Evolutionary conservation across 2,329 filamentous ascomycete species (phyloP).

Genomic region (Talaromyces sp.): DNA sequence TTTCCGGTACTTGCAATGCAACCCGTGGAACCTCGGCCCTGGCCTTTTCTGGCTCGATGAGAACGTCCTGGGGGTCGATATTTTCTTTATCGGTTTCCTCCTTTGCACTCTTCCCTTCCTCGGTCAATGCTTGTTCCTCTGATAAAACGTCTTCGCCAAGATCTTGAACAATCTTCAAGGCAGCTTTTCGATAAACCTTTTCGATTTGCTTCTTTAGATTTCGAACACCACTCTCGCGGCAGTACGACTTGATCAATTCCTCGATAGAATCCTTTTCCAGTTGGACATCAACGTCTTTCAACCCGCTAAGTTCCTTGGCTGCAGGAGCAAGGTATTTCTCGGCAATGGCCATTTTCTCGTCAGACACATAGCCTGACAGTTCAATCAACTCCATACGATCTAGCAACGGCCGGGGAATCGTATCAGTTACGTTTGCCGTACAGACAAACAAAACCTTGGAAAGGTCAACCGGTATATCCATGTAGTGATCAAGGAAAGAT

Average conservation of each 20-base stretch:
- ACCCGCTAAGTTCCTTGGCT: constrained; percentile 87
- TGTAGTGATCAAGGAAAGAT: constrained; percentile 96
- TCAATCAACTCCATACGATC: constrained; percentile 98
- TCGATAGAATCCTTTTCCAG: constrained; percentile 83
- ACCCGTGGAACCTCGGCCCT: constrained; percentile 61
- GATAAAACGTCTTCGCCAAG: constrained; percentile 78
- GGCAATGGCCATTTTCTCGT: constrained; percentile 98
- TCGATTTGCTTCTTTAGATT: constrained; percentile 99
- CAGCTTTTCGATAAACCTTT: constrained; percentile 96
- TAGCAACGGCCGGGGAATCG: constrained; percentile 85
- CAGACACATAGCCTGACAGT: constrained; percentile 90
- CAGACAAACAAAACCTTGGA: constrained; percentile 98
- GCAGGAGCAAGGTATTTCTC: constrained; percentile 87
- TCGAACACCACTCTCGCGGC: constrained; percentile 91
- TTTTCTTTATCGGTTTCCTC: constrained; percentile 57
- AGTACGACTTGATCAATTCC: constrained; percentile 98
- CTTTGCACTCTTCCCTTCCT: constrained; percentile 76
- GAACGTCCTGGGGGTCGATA: constrained; percentile 59
- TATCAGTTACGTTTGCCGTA: constrained; percentile 98
- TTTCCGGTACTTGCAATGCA: constrained; percentile 77
- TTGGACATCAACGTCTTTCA: constrained; percentile 87
- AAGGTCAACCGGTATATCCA: constrained; percentile 95
- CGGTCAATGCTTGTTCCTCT: constrained; percentile 76
- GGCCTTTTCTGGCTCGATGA: constrained; percentile 38
- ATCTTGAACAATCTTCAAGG: constrained; percentile 93